Base-by-base conservation (phyloP, 1,139 yeast species). In the Chernovozyma sophiae-reginae region DNA sequence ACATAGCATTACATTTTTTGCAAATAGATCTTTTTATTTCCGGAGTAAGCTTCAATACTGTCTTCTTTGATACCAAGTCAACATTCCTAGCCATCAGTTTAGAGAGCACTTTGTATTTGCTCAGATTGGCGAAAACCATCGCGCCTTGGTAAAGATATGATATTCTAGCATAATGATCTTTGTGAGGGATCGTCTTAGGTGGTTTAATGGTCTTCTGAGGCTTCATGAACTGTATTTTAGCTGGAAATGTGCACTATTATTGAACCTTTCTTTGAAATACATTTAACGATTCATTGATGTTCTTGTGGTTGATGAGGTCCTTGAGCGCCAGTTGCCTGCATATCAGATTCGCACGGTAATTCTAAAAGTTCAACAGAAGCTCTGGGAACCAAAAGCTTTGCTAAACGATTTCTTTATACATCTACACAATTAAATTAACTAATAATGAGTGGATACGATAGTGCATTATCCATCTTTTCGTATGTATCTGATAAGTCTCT, bases 381-480 rank as follows among this genome's bases (percentile, higher is more conserved):
- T n/a, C n/a, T n/a, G n/a, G n/a, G n/a, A n/a, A n/a, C n/a, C n/a
- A n/a, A n/a, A n/a, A n/a, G n/a, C n/a, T n/a, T n/a, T n/a, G n/a
- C n/a, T n/a, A n/a, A n/a, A n/a, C n/a, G n/a, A n/a, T n/a, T n/a
- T n/a, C n/a, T 20, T 10, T 20, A 20, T 20, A 20, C 23, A 20
- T 20, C 6, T 20, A 20, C 12, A 26, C 14, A 22, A 30, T 19
- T 32, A 22, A 23, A 36, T 11, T 20, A 53, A 19, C 24, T n/a
- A 36, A 46, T 35, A 40, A 86, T 92, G 98, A 86, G 97, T 75
- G 97, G 98, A 45, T 92, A 92, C 96, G 98, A 92, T 67, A 82
- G 98, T 77, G 98, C 98, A 43, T 78, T 92, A 56, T 90, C 97
- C 43, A 95, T 92, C 62, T 92, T 92, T 69, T 87, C 96, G 85